Evolutionary conservation across 2,329 filamentous ascomycete species (phyloP).

Genomic region (Penicillium digitatum): DNA sequence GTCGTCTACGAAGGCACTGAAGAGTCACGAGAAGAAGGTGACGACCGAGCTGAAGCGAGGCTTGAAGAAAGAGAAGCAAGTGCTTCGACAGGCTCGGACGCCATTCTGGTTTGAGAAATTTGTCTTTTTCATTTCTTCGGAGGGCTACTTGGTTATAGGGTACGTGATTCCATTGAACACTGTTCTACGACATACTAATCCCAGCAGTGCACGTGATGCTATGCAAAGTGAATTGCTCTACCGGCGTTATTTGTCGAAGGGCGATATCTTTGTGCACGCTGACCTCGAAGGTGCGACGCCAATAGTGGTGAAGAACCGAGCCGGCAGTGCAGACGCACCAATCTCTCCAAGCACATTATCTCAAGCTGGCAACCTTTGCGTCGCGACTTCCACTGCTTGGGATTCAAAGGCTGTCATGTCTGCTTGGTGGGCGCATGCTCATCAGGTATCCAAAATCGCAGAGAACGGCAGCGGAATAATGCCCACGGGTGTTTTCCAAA

Average conservation of each 20-base stretch:
- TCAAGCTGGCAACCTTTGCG: slow-evolving; percentile 79
- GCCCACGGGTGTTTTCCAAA: slow-evolving; percentile 70
- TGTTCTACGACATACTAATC: slow-evolving; percentile 8
- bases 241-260: slow-evolving; percentile 75
- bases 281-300: slow-evolving; percentile 78
- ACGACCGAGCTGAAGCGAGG: slow-evolving; percentile 78
- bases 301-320: slow-evolving; percentile 88
- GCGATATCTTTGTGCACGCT: slow-evolving; percentile 87
- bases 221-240: slow-evolving; percentile 94
- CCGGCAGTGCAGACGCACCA: slow-evolving; percentile 70
- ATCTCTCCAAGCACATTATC: slow-evolving; percentile 88
- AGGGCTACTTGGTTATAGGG: slow-evolving; percentile 87
- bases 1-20: slow-evolving; percentile 77
- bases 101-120: slow-evolving; percentile 98
- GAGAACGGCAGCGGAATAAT: slow-evolving; percentile 73
- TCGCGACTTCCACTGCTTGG: slow-evolving; percentile 87
- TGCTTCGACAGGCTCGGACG: slow-evolving; percentile 75
- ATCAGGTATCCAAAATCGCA: slow-evolving; percentile 84
- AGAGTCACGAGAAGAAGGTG: slow-evolving; percentile 87
- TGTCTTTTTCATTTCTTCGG: slow-evolving; percentile 88
- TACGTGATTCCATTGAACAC: slow-evolving; percentile 21
- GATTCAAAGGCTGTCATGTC: slow-evolving; percentile 94
- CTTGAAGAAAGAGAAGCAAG: slow-evolving; percentile 85
- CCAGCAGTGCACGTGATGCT: slow-evolving; percentile 66
- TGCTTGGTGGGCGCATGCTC: slow-evolving; percentile 89